A percentile compares a stretch with the other conserved stretches of the same genome.
These are phyloP conservation scores for Monilinia vaccinii-corymbosi DNA, from an alignment of 2,329 filamentous ascomycete species.

Conservation along the genomic window DNA sequence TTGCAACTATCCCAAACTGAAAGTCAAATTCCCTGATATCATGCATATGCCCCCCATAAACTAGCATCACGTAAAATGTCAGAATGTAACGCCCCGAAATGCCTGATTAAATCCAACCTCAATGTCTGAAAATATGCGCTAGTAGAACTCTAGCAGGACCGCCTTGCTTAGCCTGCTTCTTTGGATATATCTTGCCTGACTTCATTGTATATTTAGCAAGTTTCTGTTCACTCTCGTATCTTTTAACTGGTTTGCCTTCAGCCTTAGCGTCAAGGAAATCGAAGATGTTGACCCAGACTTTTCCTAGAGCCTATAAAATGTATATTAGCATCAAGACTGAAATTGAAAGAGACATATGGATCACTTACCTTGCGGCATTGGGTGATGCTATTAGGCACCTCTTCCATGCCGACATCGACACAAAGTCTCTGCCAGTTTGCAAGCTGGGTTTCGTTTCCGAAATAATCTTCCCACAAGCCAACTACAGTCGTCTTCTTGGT, in stretches of 20 bases:
- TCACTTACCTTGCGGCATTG: constrained; percentile 37
- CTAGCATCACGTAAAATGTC: not conserved
- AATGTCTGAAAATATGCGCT: constrained; percentile 26
- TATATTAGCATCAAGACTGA: not conserved
- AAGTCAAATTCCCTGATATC: not conserved
- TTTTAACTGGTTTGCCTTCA: constrained; percentile 24
- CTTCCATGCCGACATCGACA: constrained; percentile 34
- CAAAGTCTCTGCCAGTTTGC: constrained; percentile 39
- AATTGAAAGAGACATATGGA: not conserved
- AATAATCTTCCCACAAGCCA: constrained; percentile 16
- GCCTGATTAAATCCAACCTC: not conserved
- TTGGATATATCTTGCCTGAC: constrained; percentile 37
- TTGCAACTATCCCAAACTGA: not conserved
- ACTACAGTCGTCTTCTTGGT: constrained; percentile 10
- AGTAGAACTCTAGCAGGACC: constrained; percentile 35
- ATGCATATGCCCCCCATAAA: not conserved
- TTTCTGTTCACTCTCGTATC: constrained; percentile 29
- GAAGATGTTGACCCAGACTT: constrained; percentile 39
- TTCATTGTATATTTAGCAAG: constrained; percentile 33
- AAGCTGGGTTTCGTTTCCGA: constrained; percentile 26
- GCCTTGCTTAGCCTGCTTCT: constrained; percentile 33
- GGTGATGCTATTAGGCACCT: constrained; percentile 34
- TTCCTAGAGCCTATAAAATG: constrained; percentile 32
- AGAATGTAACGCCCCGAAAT: not conserved
- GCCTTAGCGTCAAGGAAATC: constrained; percentile 35